These are phyloP conservation scores for Nakaseomyces nivariensis DNA, from an alignment of 1,139 yeast genomes.

Conservation along the genomic window DNA sequence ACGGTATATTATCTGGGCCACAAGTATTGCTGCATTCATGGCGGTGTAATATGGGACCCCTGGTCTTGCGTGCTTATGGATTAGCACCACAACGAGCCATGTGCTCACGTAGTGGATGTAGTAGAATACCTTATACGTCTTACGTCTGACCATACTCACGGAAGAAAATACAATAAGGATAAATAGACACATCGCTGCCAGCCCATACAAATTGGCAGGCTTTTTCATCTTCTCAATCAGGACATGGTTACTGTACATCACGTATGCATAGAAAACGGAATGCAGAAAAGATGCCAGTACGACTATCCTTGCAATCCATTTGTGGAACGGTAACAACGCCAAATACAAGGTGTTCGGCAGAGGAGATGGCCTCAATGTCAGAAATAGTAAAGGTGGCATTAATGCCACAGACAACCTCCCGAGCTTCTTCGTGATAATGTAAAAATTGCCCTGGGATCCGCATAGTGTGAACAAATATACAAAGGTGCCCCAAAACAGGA, in stretches of 20 bases:
- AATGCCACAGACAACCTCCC: constrained; percentile 54
- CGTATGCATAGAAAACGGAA: constrained; percentile 35
- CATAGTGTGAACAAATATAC: constrained; percentile 11
- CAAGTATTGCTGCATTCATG: constrained; percentile 39
- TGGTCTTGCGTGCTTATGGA: constrained; percentile 75
- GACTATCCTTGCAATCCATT: constrained; percentile 69
- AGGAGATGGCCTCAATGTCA: constrained; percentile 55
- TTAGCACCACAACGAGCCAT: constrained; percentile 48
- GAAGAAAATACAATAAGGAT: constrained; percentile 44
- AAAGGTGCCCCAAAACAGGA: constrained; percentile 17
- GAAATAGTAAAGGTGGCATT: constrained; percentile 52
- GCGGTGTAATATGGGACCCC: constrained; percentile 44
- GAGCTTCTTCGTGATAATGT: constrained; percentile 28
- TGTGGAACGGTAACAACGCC: constrained; percentile 51
- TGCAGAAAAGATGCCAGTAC: constrained; percentile 47
- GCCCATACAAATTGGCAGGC: constrained; percentile 51
- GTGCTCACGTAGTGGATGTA: constrained; percentile 58
- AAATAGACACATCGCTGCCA: constrained; percentile 39
- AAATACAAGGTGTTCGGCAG: constrained; percentile 48
- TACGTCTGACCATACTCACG: constrained; percentile 44
- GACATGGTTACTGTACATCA: constrained; percentile 40
- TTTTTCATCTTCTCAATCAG: constrained; percentile 35
- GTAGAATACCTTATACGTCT: constrained; percentile 51
- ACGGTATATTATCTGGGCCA: constrained; percentile 35
- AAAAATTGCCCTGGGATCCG: constrained; percentile 16